Evolutionary conservation across 176 grass and related monocot species (phyloP), one percentile per base, ranked within the genome.

Genomic region (Oropetium thomaeum): DNA sequence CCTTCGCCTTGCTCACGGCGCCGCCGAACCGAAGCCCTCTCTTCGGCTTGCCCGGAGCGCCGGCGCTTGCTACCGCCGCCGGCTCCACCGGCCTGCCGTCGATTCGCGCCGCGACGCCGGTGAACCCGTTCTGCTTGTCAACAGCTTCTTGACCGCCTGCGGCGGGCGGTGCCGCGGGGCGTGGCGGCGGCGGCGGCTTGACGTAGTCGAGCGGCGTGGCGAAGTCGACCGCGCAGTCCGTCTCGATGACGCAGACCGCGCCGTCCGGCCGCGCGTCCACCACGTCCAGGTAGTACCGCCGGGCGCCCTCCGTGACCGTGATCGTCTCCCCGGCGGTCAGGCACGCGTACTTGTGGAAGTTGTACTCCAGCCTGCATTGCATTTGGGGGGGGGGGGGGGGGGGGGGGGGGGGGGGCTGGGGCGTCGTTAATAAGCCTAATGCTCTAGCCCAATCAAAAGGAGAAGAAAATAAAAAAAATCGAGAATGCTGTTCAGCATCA

Each of bases 191-290:
- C 39, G 58, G 40, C 19, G 58, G 58, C n/a, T 93, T 70, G 25
- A 54, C 66, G 71, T 82, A 84, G 65, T 88, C 84, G 66, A 93
- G 88, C 20, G 88, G 78, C 29, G 33, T 37, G 11, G 79, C 84
- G 84, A 97, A 92, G 57, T 97, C 91, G 1, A 87, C 91, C 68
- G 73, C 79, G 76, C 91, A 94, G 74, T 94, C 91, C 20, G 91
- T 94, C 30, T 94, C 84, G 29, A 92, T 26, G 45, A 82, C 76
- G 67, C 78, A 73, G 12, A 94, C 84, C 15, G 86, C 91, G 48
- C 77, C 22, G 6, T 69, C 86, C 10, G 95, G 89, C 76, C 27
- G 72, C 60, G 87, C 70, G 75, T 94, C 89, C 28, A 92, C 26
- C 55, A 94, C 90, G 73, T 94, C 76, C 11, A 98, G 86, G 12